Evolutionary conservation across 164 flowering plant species (phyloP).

Genomic region (Santalum album): DNA sequence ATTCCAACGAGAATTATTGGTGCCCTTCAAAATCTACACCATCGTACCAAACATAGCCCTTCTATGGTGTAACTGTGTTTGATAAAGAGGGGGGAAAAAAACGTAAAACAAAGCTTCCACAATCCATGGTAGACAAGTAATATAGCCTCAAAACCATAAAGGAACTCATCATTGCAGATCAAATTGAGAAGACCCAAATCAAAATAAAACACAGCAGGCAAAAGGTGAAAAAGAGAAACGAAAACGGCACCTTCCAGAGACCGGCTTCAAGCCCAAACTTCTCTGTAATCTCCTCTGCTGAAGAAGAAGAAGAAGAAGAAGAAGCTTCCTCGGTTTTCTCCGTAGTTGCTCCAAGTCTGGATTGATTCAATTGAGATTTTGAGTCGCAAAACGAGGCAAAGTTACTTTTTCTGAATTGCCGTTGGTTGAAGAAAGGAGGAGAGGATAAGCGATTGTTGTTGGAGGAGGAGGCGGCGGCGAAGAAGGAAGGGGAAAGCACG

Average conservation of each 20-base stretch:
- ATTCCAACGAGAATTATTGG: too few species aligned
- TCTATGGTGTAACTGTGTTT: too few species aligned
- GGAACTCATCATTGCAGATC: background rate
- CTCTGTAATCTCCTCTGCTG: conserved; percentile 69
- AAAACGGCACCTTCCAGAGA: conserved; percentile 72
- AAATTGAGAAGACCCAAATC: background rate
- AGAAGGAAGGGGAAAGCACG: too few species aligned
- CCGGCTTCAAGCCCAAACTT: conserved; percentile 97
- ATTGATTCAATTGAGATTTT: conserved; percentile 9
- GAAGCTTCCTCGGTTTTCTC: conserved; percentile 47
- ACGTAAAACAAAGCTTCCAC: too few species aligned
- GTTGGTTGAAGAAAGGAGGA: background rate
- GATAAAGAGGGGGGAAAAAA: too few species aligned
- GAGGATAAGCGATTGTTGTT: background rate
- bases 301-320: conserved; percentile 20
- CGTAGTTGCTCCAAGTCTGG: conserved; percentile 46
- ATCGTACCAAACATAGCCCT: too few species aligned
- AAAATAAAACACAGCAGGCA: background rate
- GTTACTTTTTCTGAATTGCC: background rate
- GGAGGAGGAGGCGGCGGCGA: background rate
- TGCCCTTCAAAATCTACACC: too few species aligned
- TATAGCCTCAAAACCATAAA: background rate
- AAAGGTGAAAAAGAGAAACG: conserved; percentile 2
- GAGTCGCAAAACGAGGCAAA: background rate
- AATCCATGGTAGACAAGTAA: too few species aligned